Evolutionary conservation across 768 basidiomycete species (phyloP), one percentile per base, ranked within the genome.

Genomic region (Cubamyces lactineus): DNA sequence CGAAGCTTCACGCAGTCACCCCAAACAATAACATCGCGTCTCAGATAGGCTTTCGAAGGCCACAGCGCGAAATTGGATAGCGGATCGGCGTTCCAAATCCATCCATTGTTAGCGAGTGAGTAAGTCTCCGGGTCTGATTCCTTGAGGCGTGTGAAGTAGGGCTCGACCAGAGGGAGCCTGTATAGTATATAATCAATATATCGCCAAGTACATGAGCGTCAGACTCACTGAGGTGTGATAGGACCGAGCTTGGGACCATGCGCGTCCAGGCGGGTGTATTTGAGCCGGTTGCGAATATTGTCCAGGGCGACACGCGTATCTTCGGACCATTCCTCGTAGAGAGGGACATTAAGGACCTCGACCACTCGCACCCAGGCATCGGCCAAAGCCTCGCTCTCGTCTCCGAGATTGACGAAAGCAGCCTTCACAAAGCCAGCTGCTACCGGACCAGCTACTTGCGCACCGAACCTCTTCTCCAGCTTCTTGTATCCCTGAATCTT

Each of bases 31-130:
- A 99, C 94, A 74, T 98, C 93, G 51, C 97, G 90, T 23, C 94
- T 89, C 47, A 98, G 82, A 75, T 98, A 99, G 0, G 94, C 91
- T 73, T 96, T 97, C 23, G 96, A 98, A 0, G 91, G 91, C 26
- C 85, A 84, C 15, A 92, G 83, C 8, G 96, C 97, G 76, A 99
- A 99, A 77, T 98, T 98, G 65, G 87, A 82, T 16, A 98, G 82
- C 0, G 97, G 96, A 71, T 99, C 88, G 2, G 96, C 96, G 65
- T 89, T 78, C 96, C 97, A 99, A 66, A 99, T 94, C 97, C 97
- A 99, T 2, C 97, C 97, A 71, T 99, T 99, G 75, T 98, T 98
- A 5, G 96, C 97, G 28, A 99, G 78, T 2, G 91, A 88, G 70
- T 94, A 91, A 15, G 82, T 78, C 16, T 69, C 64, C 5, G 80